Evolutionary conservation across 139 green algal species (phyloP).

Genomic region (Eudorina sp.): DNA sequence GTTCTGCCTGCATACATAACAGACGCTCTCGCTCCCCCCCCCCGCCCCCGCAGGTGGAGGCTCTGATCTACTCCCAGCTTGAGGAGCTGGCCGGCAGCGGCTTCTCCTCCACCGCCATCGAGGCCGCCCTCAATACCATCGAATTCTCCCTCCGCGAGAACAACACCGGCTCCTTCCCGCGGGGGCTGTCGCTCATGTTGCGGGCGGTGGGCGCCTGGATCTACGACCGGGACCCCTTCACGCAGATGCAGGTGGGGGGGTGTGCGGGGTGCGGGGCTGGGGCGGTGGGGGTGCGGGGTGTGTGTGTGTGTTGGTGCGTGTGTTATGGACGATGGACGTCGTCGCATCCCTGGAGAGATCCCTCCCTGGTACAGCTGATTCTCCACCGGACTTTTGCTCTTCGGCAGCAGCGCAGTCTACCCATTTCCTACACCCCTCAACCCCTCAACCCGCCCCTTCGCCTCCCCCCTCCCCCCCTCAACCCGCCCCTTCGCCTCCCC

Average conservation of each 20-base stretch:
- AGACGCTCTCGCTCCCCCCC: neutral
- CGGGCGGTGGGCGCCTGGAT: constrained; percentile 94
- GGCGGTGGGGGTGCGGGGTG: neutral
- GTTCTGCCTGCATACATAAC: too few species aligned
- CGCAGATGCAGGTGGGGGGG: constrained; percentile 79
- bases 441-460: too few species aligned
- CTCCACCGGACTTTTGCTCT: too few species aligned
- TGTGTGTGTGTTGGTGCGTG: constrained; percentile 1
- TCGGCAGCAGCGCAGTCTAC: too few species aligned
- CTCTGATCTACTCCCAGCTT: constrained; percentile 81
- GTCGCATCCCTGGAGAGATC: too few species aligned
- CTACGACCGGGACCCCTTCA: constrained; percentile 95
- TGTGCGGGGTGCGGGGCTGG: too few species aligned
- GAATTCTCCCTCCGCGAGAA: constrained; percentile 99
- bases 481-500: neutral
- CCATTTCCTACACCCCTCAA: too few species aligned
- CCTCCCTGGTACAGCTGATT: too few species aligned
- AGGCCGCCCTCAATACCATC: constrained; percentile 98
- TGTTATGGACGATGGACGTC: too few species aligned
- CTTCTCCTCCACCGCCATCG: constrained; percentile 84
- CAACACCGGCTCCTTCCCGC: constrained; percentile 98
- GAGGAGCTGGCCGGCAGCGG: constrained; percentile 73
- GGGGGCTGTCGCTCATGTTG: constrained; percentile 97
- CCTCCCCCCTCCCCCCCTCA: too few species aligned
- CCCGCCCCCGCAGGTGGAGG: constrained; percentile 76